Percentiles rank a stretch among this genome's conserved stretches.
Conservation (phyloP, 73 alveolate genomes). For the Paraurostyla sp. region DNA sequence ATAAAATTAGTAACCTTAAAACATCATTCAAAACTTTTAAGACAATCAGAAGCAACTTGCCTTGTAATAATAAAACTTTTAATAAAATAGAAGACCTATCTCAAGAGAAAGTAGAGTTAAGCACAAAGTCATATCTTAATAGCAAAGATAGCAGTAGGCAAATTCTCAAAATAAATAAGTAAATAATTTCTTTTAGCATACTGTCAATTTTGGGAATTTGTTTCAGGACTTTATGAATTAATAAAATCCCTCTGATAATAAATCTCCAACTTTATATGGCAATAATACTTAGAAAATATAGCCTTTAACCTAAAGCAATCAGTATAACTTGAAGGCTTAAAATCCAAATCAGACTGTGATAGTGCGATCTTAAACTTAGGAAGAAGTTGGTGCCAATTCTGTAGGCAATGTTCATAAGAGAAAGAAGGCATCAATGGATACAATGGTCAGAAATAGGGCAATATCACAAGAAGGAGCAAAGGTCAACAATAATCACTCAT, state of each 20-base stretch:
- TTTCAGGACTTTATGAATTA: conserved; percentile 1
- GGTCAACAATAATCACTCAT: background rate
- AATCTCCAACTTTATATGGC: background rate
- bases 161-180: background rate
- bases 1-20: too few species aligned
- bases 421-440: conserved; percentile 14
- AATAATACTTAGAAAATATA: conserved; percentile 2
- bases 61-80: too few species aligned
- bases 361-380: background rate
- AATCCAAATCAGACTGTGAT: conserved; percentile 15
- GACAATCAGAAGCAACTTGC: too few species aligned
- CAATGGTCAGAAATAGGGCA: conserved; percentile 2
- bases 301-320: background rate
- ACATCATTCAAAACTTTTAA: too few species aligned
- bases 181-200: conserved; percentile 22
- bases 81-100: conserved; percentile 5
- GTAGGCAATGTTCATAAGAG: background rate
- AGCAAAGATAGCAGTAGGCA: background rate
- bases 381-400: conserved; percentile 32
- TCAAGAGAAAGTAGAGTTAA: conserved; percentile 25
- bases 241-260: background rate
- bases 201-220: background rate
- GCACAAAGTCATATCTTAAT: background rate
- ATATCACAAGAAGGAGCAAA: background rate
- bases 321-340: too few species aligned